Evolutionary conservation across 1,139 yeast species (phyloP).

Genomic region (Debaryomyces sp.): DNA sequence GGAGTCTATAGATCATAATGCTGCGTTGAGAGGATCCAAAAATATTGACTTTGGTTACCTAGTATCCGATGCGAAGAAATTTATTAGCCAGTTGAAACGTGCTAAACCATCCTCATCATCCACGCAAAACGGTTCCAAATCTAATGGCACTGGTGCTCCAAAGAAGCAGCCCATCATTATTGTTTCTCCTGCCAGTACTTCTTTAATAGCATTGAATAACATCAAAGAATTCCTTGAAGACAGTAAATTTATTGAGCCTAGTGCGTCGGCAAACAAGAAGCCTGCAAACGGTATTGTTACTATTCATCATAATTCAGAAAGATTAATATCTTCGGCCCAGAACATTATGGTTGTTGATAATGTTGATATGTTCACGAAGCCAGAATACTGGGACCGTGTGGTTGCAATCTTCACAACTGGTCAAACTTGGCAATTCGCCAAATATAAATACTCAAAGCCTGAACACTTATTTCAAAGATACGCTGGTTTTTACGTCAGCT

Average conservation of each 20-base stretch:
- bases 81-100: constrained; percentile 57
- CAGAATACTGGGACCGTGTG: constrained; percentile 97
- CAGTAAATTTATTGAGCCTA: constrained; percentile 70
- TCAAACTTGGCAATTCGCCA: constrained; percentile 94
- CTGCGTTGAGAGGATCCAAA: constrained; percentile 77
- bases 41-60: constrained; percentile 73
- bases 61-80: constrained; percentile 68
- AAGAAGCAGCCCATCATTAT: constrained; percentile 86
- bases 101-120: constrained; percentile 27
- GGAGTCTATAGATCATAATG: constrained; percentile 74
- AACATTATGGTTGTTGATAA: constrained; percentile 83
- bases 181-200: constrained; percentile 93
- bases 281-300: constrained; percentile 48
- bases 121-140: constrained; percentile 4
- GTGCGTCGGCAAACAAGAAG: constrained; percentile 37
- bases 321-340: constrained; percentile 54
- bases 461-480: constrained; percentile 78
- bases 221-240: constrained; percentile 80
- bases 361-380: constrained; percentile 85
- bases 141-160: constrained; percentile 19
- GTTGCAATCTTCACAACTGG: constrained; percentile 97
- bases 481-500: constrained; percentile 79
- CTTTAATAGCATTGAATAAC: constrained; percentile 78
- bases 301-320: constrained; percentile 58
- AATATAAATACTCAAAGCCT: constrained; percentile 83